Percentiles rank a stretch among this genome's conserved stretches.
Evolutionary conservation across 2,329 filamentous ascomycete genomes (phyloP).

Genomic region (Apiospora pterosperma): DNA sequence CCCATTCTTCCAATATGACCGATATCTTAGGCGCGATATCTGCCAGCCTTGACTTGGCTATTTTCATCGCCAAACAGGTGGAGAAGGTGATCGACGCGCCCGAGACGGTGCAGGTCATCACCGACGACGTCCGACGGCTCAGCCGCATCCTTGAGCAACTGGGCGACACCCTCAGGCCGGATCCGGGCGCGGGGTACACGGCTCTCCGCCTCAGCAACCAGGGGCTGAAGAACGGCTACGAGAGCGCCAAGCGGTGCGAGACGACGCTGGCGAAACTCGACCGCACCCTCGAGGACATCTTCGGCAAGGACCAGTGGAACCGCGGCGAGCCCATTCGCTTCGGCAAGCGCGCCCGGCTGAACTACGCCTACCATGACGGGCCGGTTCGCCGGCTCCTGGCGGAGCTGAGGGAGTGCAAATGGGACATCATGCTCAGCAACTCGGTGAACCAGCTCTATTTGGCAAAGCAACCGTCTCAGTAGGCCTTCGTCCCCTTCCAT

Average conservation of each 20-base stretch:
- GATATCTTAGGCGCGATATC: neutral
- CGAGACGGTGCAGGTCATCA: neutral
- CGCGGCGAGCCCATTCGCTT: neutral
- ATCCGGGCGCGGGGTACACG: neutral
- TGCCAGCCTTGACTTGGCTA: conserved; percentile 3
- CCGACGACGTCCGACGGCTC: neutral
- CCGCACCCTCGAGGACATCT: neutral
- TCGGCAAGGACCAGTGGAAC: neutral
- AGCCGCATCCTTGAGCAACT: neutral
- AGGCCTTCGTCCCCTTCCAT: neutral
- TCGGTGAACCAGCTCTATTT: conserved; percentile 4
- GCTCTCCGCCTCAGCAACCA: neutral
- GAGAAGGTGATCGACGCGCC: neutral
- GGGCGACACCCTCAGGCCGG: neutral
- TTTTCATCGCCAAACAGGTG: conserved; percentile 4
- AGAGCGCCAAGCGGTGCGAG: neutral
- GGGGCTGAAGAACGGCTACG: neutral
- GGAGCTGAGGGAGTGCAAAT: conserved; percentile 2
- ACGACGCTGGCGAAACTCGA: neutral
- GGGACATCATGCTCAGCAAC: conserved; percentile 5
- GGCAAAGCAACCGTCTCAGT: neutral
- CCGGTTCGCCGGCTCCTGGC: neutral
- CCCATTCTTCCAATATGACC: neutral
- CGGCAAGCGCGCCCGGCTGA: neutral
- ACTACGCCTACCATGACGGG: neutral